Conservation (phyloP, 1,139 yeast species). For the Saccharomyces pastorianus region DNA sequence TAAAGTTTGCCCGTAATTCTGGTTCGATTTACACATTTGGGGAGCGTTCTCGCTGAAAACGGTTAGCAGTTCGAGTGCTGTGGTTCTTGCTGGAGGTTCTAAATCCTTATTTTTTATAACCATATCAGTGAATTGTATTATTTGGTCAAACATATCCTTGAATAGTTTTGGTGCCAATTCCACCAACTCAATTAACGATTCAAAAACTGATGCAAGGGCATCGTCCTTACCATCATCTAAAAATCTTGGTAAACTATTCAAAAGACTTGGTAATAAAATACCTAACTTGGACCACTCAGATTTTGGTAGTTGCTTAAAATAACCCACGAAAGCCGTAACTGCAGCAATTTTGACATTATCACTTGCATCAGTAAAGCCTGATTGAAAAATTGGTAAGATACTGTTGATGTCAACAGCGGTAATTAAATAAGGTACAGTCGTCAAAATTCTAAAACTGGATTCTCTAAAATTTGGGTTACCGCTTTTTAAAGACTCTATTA, state of each 20-base stretch:
- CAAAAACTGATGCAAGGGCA: constrained; percentile 81
- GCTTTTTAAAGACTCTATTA: constrained; percentile 59
- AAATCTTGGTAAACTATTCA: constrained; percentile 81
- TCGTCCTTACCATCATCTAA: constrained; percentile 69
- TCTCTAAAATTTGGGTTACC: constrained; percentile 72
- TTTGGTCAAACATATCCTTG: constrained; percentile 78
- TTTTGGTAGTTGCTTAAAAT: constrained; percentile 75
- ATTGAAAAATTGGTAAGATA: constrained; percentile 60
- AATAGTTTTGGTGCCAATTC: constrained; percentile 93
- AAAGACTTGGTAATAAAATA: constrained; percentile 70
- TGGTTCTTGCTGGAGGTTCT: constrained; percentile 71
- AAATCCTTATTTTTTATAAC: constrained; percentile 75
- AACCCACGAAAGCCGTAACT: constrained; percentile 85
- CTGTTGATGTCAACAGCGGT: constrained; percentile 49
- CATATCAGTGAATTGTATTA: constrained; percentile 73
- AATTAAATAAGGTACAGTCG: constrained; percentile 75
- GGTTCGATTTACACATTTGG: constrained; percentile 81
- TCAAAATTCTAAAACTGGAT: constrained; percentile 80
- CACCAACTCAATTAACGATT: constrained; percentile 80
- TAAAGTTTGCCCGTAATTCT: constrained; percentile 61
- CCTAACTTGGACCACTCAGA: constrained; percentile 68
- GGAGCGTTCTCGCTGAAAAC: constrained; percentile 92
- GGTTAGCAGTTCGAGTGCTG: constrained; percentile 80
- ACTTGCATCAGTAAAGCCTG: constrained; percentile 68
- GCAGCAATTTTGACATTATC: constrained; percentile 89